Percentiles rank a stretch among this genome's conserved stretches.
phyloP scores from a whole-genome alignment of 805 yeast species.

The Kazachstania taianensis region DNA sequence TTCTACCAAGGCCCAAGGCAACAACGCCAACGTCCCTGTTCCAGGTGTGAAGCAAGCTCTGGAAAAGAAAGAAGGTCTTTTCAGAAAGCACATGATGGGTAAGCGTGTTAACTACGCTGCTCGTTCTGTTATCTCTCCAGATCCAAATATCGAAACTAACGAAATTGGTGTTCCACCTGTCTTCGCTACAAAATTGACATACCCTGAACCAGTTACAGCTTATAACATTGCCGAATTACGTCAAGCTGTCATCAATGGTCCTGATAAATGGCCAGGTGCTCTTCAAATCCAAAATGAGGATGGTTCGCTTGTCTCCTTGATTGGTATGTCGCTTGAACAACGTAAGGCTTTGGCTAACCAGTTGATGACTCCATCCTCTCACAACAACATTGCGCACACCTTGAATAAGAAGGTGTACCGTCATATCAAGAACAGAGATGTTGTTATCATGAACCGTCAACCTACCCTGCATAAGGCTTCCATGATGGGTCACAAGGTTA shows the following conservation, averaged over 20 bases:
- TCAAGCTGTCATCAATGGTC: conserved; percentile 94
- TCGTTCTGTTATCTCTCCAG: conserved; percentile 97
- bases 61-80: conserved; percentile 96
- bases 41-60: conserved; percentile 97
- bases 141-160: conserved; percentile 94
- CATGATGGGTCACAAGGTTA: conserved; percentile 98
- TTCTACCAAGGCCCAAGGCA: conserved; percentile 76
- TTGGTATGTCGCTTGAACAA: conserved; percentile 87
- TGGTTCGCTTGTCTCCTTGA: conserved; percentile 69
- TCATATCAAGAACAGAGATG: conserved; percentile 90
- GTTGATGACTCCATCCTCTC: conserved; percentile 70
- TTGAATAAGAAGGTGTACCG: conserved; percentile 88
- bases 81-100: conserved; percentile 99
- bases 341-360: conserved; percentile 93
- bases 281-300: conserved; percentile 92
- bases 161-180: conserved; percentile 99
- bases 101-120: conserved; percentile 98
- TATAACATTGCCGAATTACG: conserved; percentile 84
- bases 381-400: conserved; percentile 43
- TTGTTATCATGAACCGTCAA: conserved; percentile 97
- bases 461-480: conserved; percentile 98
- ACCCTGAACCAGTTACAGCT: conserved; percentile 95
- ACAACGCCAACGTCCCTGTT: conserved; percentile 52
- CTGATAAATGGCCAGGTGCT: conserved; percentile 98
- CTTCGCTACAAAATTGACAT: conserved; percentile 88